Evolutionary conservation across 805 yeast species (phyloP).

Genomic region (Yarrowia alimentaria): DNA sequence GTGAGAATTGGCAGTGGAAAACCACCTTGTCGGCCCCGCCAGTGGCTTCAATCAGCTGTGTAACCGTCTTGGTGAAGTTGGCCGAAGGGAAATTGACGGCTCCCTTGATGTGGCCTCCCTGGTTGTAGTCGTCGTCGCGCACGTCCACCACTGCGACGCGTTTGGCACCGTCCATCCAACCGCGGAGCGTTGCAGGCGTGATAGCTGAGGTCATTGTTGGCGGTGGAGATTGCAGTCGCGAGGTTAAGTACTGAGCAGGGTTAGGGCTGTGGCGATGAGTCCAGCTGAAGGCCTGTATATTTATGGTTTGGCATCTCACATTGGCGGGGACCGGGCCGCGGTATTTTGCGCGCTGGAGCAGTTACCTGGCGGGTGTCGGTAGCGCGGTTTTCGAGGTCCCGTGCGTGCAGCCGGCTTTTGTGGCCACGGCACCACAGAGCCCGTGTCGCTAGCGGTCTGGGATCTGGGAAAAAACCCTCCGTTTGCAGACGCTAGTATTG

Average conservation of each 20-base stretch:
- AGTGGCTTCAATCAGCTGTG: constrained; percentile 43
- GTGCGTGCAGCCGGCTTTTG: too few relatives aligned
- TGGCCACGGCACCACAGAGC: too few relatives aligned
- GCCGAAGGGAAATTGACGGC: constrained; percentile 58
- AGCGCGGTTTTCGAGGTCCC: too few relatives aligned
- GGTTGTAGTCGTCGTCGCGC: constrained; percentile 70
- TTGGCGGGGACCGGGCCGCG: too few relatives aligned
- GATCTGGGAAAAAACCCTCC: too few relatives aligned
- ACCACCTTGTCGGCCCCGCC: constrained; percentile 54
- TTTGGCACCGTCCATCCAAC: constrained; percentile 35
- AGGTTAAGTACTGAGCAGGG: not conserved
- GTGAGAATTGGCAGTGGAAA: constrained; percentile 89
- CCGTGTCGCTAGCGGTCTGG: too few relatives aligned
- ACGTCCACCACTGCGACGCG: constrained; percentile 65
- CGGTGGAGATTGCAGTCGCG: not conserved
- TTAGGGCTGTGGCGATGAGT: not conserved
- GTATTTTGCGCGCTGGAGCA: too few relatives aligned
- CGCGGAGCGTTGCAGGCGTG: constrained; percentile 34
- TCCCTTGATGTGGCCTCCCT: constrained; percentile 68
- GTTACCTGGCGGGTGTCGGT: too few relatives aligned
- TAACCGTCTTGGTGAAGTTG: constrained; percentile 44
- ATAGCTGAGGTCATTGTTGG: constrained; percentile 29
- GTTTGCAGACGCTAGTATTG: too few relatives aligned
- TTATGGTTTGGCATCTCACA: too few relatives aligned
- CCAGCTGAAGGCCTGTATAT: too few relatives aligned